Evolutionary conservation across 176 grass and related monocot species (phyloP).

Genomic region (Lolium rigidum): DNA sequence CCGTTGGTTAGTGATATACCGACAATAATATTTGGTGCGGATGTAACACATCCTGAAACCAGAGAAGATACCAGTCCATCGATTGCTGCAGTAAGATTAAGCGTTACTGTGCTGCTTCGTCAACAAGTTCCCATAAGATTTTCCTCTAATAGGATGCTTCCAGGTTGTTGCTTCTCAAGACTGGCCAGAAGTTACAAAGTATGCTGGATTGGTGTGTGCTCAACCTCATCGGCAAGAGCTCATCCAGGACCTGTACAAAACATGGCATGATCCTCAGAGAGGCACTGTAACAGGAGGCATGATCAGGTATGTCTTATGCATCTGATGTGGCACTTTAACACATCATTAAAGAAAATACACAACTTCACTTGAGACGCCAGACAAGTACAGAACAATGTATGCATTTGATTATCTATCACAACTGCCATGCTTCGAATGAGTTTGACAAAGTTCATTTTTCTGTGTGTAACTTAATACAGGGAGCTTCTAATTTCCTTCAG

Average conservation of each 20-base stretch:
- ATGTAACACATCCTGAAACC: slow-evolving; percentile 84
- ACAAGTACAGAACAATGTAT: neutral
- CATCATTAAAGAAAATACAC: neutral
- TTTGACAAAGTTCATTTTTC: slow-evolving; percentile 4
- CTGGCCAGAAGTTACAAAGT: slow-evolving; percentile 83
- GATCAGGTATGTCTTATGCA: slow-evolving; percentile 61
- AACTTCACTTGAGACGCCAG: neutral
- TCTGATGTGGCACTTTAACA: neutral
- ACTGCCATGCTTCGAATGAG: neutral
- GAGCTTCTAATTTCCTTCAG: slow-evolving; percentile 78
- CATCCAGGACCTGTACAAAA: slow-evolving; percentile 78
- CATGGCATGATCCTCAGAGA: slow-evolving; percentile 80
- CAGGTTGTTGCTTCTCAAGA: slow-evolving; percentile 87
- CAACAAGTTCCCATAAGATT: neutral
- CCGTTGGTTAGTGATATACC: slow-evolving; percentile 78
- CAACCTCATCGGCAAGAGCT: slow-evolving; percentile 78
- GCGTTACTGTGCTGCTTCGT: slow-evolving; percentile 18
- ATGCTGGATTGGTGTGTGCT: slow-evolving; percentile 75
- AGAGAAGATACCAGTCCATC: slow-evolving; percentile 75
- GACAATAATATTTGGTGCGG: slow-evolving; percentile 80
- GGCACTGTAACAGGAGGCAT: slow-evolving; percentile 77
- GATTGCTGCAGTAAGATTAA: slow-evolving; percentile 65
- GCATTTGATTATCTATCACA: slow-evolving; percentile 6
- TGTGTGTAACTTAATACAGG: slow-evolving; percentile 31
- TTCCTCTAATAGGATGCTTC: slow-evolving; percentile 21